Evolutionary conservation across 768 basidiomycete species (phyloP).

Genomic region (Lepiota venenata): DNA sequence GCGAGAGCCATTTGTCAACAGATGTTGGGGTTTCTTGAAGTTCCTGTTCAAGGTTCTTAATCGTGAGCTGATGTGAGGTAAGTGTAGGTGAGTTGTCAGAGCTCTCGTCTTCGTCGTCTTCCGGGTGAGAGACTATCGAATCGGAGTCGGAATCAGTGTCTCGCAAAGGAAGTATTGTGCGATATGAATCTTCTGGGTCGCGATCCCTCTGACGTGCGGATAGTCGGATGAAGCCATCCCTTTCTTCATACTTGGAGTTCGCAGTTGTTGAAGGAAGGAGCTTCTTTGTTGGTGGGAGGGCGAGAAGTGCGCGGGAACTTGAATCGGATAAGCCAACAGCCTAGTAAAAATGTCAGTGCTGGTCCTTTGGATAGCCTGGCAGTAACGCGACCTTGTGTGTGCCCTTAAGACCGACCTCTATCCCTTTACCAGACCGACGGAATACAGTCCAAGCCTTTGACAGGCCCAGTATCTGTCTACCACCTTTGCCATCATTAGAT

Average conservation of each 20-base stretch:
- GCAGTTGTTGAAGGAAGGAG: slow-evolving; percentile 31
- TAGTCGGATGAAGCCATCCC: slow-evolving; percentile 65
- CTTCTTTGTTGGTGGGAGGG: slow-evolving; percentile 46
- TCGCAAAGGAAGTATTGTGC: slow-evolving; percentile 38
- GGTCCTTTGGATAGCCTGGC: not conserved
- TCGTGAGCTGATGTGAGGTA: slow-evolving; percentile 54
- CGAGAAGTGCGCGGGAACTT: slow-evolving; percentile 48
- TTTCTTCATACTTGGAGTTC: slow-evolving; percentile 51
- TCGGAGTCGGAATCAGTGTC: slow-evolving; percentile 29
- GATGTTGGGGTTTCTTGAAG: slow-evolving; percentile 50
- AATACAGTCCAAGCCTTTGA: slow-evolving; percentile 44
- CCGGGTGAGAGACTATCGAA: slow-evolving; percentile 26
- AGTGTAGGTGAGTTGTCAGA: slow-evolving; percentile 27
- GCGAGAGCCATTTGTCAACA: slow-evolving; percentile 55
- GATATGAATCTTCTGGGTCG: slow-evolving; percentile 40
- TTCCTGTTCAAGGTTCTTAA: slow-evolving; percentile 56
- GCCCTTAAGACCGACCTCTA: slow-evolving; percentile 49
- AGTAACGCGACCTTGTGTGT: slow-evolving; percentile 37
- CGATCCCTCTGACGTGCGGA: slow-evolving; percentile 34
- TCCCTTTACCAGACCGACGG: slow-evolving; percentile 43
- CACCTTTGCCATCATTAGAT: slow-evolving; percentile 54
- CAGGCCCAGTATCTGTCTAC: slow-evolving; percentile 64
- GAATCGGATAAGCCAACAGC: slow-evolving; percentile 57
- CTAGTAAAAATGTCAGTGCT: slow-evolving; percentile 21
- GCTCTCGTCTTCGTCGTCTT: slow-evolving; percentile 35